phyloP scores from a whole-genome alignment of 108 stramenopile genomes.

The Nannochloropsis salina region DNA sequence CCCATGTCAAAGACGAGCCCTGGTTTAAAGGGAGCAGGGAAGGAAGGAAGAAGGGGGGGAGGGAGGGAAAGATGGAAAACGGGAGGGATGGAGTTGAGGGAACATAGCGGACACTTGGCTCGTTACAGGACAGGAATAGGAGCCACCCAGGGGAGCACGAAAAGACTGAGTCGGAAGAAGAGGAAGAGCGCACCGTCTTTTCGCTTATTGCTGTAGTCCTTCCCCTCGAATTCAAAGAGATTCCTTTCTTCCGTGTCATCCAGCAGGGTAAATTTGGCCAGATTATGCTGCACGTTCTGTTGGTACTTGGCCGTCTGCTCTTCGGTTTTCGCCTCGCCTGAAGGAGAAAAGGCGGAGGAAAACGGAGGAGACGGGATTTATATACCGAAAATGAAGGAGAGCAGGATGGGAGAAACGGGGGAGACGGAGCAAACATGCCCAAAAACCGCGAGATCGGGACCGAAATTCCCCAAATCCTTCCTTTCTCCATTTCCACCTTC shows the following conservation, averaged over 20 bases:
- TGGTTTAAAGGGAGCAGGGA: background rate
- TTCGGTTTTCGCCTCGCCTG: slow-evolving; percentile 35
- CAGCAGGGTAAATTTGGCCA: slow-evolving; percentile 77
- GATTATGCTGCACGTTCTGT: slow-evolving; percentile 83
- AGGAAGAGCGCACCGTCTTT: slow-evolving; percentile 36
- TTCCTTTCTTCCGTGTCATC: slow-evolving; percentile 66
- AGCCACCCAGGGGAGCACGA: background rate
- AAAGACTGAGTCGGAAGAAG: background rate
- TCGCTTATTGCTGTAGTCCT: slow-evolving; percentile 63
- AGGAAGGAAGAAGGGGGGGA: background rate
- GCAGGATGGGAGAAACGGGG: background rate
- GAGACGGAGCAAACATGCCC: background rate
- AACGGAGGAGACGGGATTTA: background rate
- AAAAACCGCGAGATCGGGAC: background rate
- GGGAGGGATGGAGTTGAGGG: too few species aligned
- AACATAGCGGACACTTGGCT: too few species aligned
- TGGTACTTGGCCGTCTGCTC: slow-evolving; percentile 33
- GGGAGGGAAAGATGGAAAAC: background rate
- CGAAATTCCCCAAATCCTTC: too few species aligned
- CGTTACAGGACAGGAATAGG: background rate
- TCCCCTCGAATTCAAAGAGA: slow-evolving; percentile 76
- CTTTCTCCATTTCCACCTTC: background rate
- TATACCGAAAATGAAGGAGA: background rate
- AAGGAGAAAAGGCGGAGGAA: background rate
- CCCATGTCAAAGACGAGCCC: slow-evolving; percentile 83